Evolutionary conservation across 345 rosid species (phyloP), one percentile per base, ranked within the genome.

Genomic region (Gossypium thurberi): DNA sequence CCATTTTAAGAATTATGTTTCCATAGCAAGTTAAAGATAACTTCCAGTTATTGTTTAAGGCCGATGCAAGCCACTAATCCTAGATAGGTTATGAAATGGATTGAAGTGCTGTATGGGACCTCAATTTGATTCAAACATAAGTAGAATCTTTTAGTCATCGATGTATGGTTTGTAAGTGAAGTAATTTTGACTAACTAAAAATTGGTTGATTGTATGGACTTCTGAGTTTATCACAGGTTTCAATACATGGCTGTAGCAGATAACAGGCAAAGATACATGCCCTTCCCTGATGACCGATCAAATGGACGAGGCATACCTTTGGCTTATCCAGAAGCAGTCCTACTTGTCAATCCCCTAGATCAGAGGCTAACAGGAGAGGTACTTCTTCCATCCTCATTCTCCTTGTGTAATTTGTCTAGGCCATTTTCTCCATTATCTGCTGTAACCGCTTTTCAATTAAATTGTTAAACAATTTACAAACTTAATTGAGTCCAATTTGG

Each of bases 231-330:
- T 61, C 20, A 70, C 77, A 94, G 97, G 90, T 94, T 94, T 86
- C 91, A 85, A 61, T 88, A 85, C 81, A 94, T 94, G 98, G 96
- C 87, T 21, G 61, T 92, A 78, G 89, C 94, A n/a, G 97, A 92
- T 52, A 84, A 94, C 74, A 89, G 94, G 76, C 98, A 92, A 55
- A 87, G 98, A 74, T 75, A 79, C 75, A 92, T 94, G 98, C 98
- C 98, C 17, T 76, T 87, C 47, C 98, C 98, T 1, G 98, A 94
- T 76, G 98, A 94, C 75, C 83, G 87, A 72, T 77, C 78, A 69
- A 81, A 85, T 0, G 84, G 79, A 37, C 84, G 91, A 87, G 86
- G 98, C 74, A 85, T 86, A 76, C 73, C 89, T 33, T 81, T 92
- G 65, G 97, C 87, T 73, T 89, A 88, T 62, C 94, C 87, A n/a